Evolutionary conservation across 2,329 filamentous ascomycete genomes (phyloP).

Genomic region (Fusarium torulosum): DNA sequence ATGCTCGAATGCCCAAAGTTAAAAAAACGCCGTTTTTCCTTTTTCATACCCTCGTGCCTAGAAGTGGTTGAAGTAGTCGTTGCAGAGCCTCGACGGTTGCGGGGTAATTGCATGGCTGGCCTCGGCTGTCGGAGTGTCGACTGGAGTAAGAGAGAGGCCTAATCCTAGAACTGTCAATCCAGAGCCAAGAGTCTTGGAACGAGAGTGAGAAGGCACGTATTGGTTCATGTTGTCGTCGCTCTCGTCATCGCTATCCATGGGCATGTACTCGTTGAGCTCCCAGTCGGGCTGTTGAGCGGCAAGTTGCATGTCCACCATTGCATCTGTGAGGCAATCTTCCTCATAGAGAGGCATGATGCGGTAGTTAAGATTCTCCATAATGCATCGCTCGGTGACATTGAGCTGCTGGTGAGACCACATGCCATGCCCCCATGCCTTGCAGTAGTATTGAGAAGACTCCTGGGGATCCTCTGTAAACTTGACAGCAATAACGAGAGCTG

Average conservation of each 20-base stretch:
- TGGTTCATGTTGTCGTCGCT: constrained; percentile 41
- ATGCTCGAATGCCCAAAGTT: constrained; percentile 29
- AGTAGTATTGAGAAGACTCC: constrained; percentile 66
- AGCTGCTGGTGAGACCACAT: constrained; percentile 72
- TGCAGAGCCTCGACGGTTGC: constrained; percentile 35
- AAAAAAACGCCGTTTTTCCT: constrained; percentile 39
- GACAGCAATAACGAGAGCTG: constrained; percentile 71
- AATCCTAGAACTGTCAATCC: constrained; percentile 43
- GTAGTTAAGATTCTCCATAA: constrained; percentile 74
- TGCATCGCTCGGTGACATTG: constrained; percentile 72
- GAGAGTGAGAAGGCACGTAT: constrained; percentile 51
- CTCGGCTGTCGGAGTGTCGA: constrained; percentile 43
- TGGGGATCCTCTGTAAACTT: constrained; percentile 74
- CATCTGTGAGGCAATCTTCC: constrained; percentile 67
- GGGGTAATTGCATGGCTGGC: constrained; percentile 32
- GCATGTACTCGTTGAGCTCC: constrained; percentile 47
- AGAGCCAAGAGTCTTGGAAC: constrained; percentile 53
- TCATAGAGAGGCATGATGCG: constrained; percentile 72
- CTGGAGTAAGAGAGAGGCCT: constrained; percentile 46
- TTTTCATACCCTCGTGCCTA: constrained; percentile 37
- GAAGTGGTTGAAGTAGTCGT: constrained; percentile 46
- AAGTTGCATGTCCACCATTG: constrained; percentile 73
- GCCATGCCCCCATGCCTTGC: constrained; percentile 64
- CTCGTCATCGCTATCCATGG: constrained; percentile 50
- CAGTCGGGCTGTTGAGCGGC: constrained; percentile 57